Conservation (phyloP, 768 basidiomycete species). For the Lyophyllum semitale region DNA sequence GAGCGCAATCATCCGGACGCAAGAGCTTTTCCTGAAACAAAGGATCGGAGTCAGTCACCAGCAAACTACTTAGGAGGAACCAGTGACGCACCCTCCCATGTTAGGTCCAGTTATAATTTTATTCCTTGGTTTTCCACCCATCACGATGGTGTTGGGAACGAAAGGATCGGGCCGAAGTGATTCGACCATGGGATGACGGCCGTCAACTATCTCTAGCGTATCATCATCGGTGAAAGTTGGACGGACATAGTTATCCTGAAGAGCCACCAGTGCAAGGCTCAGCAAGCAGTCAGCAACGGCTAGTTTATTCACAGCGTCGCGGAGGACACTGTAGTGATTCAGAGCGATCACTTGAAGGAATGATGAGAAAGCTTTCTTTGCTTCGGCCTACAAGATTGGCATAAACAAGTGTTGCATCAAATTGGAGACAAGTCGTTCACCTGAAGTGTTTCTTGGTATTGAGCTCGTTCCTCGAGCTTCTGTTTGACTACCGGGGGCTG, state of each 20-base stretch:
- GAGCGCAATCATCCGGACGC: conserved; percentile 76
- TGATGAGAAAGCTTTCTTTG: conserved; percentile 61
- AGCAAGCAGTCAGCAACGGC: conserved; percentile 86
- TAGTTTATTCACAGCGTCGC: conserved; percentile 77
- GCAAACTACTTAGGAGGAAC: not conserved
- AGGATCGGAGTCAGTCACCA: not conserved
- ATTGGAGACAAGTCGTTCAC: conserved; percentile 22
- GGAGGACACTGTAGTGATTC: conserved; percentile 69
- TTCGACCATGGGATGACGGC: conserved; percentile 94
- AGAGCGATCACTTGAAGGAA: conserved; percentile 73
- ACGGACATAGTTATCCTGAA: conserved; percentile 74
- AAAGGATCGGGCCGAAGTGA: conserved; percentile 76
- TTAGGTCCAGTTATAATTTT: conserved; percentile 86
- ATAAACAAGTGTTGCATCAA: not conserved
- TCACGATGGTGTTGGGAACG: conserved; percentile 76
- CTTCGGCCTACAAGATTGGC: conserved; percentile 44
- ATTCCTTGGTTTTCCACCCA: conserved; percentile 54
- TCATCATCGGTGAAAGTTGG: conserved; percentile 74
- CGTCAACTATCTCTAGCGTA: conserved; percentile 73
- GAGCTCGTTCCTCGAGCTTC: conserved; percentile 72
- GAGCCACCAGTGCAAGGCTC: conserved; percentile 79
- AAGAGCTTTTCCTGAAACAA: conserved; percentile 72
- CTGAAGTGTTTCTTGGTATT: conserved; percentile 70
- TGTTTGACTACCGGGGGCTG: conserved; percentile 66
- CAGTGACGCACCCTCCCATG: conserved; percentile 64